Conservation (phyloP, 305 asterid genomes). For the Andrographis paniculata region DNA sequence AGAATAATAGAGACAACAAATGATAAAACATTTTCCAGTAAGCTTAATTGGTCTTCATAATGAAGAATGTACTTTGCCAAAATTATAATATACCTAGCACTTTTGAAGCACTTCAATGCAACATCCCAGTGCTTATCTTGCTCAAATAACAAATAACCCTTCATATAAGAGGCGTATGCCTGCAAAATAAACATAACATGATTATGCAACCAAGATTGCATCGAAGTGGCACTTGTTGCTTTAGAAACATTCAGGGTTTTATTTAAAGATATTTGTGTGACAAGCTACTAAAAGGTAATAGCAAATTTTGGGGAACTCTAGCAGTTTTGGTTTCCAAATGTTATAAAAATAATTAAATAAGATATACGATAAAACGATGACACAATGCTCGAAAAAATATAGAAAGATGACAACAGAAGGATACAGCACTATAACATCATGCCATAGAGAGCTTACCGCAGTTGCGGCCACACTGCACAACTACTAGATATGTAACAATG, state of each 20-base stretch:
- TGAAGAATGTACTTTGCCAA: background rate
- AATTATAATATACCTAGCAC: conserved; percentile 56
- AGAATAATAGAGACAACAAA: background rate
- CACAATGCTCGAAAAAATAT: background rate
- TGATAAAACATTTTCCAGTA: background rate
- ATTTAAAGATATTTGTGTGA: background rate
- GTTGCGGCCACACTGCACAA: too few species aligned
- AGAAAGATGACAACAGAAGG: too few species aligned
- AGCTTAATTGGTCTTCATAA: too few species aligned
- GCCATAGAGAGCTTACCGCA: too few species aligned
- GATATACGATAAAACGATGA: background rate
- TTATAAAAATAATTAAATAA: too few species aligned
- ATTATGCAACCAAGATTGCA: conserved; percentile 2
- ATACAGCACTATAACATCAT: too few species aligned
- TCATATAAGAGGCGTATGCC: conserved; percentile 97
- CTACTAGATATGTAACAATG: too few species aligned
- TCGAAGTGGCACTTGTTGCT: background rate
- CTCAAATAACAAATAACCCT: conserved; percentile 80
- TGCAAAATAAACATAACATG: conserved; percentile 27
- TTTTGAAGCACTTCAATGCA: conserved; percentile 82
- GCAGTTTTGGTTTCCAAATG: too few species aligned
- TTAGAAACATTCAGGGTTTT: background rate
- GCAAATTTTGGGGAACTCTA: background rate
- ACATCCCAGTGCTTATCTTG: conserved; percentile 91
- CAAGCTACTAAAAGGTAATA: background rate